Evolutionary conservation across 2,329 filamentous ascomycete species (phyloP), one percentile per base, ranked within the genome.

Genomic region (Stemphylium vesicarium): DNA sequence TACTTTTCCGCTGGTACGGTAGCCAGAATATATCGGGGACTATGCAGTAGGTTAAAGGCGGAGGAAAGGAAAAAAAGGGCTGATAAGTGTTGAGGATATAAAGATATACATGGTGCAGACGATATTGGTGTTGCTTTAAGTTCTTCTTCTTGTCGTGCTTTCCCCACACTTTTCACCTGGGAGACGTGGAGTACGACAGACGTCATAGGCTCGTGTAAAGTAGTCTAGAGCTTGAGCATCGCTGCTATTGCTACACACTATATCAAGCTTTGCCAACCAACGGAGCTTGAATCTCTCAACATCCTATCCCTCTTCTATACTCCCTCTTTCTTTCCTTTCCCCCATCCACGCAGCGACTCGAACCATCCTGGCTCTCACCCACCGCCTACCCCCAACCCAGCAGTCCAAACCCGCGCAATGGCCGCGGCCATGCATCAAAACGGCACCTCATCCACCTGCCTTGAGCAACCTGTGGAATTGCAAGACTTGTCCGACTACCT

Each of bases 391-490:
- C 13, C 8, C 39, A 44, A 26, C 46, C 18, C 52, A 47, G 59
- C 49, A 36, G 72, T 71, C 24, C 24, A 3, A 4, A 29, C 6
- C 5, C 5, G 20, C 15, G 11, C 29, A 13, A 44, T 36, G 42
- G 31, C 42, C 6, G 18, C 42, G 8, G 13, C 42, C 4, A 18
- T 63, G 13, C 48, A 60, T 9, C 65, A 74, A 13, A 74, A 73
- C 42, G 68, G 67, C 46, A 63, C 57, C 29, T 72, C 73, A 1
- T 73, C 74, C 10, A 77, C 73, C 10, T 74, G 59, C 51, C 63
- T 75, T 20, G 69, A 72, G 53, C 58, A 60, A 4, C 61, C 67
- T 16, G 44, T 75, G 39, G 65, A 73, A 52, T 69, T 75, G 6
- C 62, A 69, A 33, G 67, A 75, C 32, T 37, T 75, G 39, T 66